These are phyloP conservation scores for Scleroderma bovista DNA, from an alignment of 768 basidiomycete genomes.

Conservation along the genomic window DNA sequence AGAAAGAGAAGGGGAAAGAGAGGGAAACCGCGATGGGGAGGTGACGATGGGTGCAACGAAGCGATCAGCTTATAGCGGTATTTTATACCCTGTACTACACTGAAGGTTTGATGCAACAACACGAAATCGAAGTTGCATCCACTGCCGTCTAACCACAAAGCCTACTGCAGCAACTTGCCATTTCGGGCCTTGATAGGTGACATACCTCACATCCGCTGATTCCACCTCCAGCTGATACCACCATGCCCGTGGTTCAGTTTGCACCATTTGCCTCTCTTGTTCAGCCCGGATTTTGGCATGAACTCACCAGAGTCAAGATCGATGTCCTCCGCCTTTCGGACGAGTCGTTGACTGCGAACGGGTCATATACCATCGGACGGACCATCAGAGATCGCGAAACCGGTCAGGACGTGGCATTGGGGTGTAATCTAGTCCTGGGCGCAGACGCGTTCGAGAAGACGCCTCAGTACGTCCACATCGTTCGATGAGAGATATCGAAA, in stretches of 20 bases:
- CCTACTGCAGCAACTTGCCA: neutral
- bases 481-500: neutral
- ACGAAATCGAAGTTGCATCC: too few relatives aligned
- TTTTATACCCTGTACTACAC: too few relatives aligned
- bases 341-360: conserved; percentile 55
- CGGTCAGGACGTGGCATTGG: conserved; percentile 65
- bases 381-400: conserved; percentile 73
- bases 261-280: conserved; percentile 82
- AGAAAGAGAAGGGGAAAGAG: too few relatives aligned
- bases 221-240: neutral
- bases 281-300: conserved; percentile 91
- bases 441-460: conserved; percentile 55
- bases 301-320: conserved; percentile 83
- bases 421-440: conserved; percentile 60
- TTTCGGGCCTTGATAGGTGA: conserved; percentile 9
- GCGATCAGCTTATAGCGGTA: too few relatives aligned
- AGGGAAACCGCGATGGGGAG: conserved; percentile 18
- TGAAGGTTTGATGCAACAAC: too few relatives aligned
- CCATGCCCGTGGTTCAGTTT: conserved; percentile 74
- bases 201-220: neutral
- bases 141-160: neutral
- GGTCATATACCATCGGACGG: conserved; percentile 65
- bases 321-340: conserved; percentile 84
- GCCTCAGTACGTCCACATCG: conserved; percentile 36
- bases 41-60: conserved; percentile 20